Evolutionary conservation across 1,284 basidiomycete genomes (phyloP), one percentile per base, ranked within the genome.

Genomic region (Coniferiporia weirii): DNA sequence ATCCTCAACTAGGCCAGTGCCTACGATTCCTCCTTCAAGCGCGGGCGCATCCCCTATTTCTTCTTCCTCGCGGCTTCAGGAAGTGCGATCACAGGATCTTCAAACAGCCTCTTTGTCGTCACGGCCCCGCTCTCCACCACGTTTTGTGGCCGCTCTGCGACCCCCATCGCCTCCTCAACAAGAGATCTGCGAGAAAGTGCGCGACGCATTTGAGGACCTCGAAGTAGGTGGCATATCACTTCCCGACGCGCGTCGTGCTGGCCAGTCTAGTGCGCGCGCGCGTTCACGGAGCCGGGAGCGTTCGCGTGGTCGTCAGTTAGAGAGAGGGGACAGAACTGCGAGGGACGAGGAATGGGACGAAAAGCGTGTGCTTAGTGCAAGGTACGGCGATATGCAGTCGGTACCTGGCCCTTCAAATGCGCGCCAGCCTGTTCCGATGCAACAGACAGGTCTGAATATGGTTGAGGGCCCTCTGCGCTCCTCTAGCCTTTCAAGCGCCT

Each of bases 111-210:
- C 27, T 27, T 27, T 36, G 35, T 38, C 20, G 34, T 32, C 46
- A 4, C 43, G 13, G 5, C 22, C 40, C 15, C 43, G 43, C 32
- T 54, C 53, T 44, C 53, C 40, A 19, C 15, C 53, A 40, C 44
- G 54, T 32, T 32, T 56, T 13, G 54, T 48, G 20, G 47, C 44
- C 6, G 17, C 54, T 12, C 36, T 56, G n/a, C 44, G 35, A 19
- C 13, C 54, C n/a, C 56, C 56, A 10, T 22, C 47, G 6, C 48
- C 48, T 4, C 56, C 56, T 46, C 56, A 50, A 27, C 56, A 57
- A 36, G 56, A 57, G 34, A 57, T 57, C 48, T 45, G 27, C 27
- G 56, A 57, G 27, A 57, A 57, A 51, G 56, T 57, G 36, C 47
- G 19, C 2, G 48, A 57, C 43, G 48, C 56, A 9, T 43, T 56